Evolutionary conservation across 2,329 filamentous ascomycete genomes (phyloP).

Genomic region (Thyridium curvatum): DNA sequence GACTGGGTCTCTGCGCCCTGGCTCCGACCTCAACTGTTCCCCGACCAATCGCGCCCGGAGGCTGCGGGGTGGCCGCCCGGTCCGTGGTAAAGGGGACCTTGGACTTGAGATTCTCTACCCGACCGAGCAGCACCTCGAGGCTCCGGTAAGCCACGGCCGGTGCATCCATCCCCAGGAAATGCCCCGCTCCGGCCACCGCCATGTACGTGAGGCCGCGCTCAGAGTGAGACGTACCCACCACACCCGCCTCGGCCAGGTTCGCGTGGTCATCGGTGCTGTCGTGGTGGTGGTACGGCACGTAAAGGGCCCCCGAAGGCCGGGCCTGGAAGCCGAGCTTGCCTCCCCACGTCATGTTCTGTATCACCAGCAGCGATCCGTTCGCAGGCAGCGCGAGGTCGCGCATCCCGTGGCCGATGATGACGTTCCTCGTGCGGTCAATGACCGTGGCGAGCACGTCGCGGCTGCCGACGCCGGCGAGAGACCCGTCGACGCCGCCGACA

Average conservation of each 20-base stretch:
- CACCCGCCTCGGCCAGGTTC: slow-evolving; percentile 40
- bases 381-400: slow-evolving; percentile 62
- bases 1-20: too few species aligned
- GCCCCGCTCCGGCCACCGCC: slow-evolving; percentile 3
- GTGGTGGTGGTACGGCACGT: slow-evolving; percentile 60
- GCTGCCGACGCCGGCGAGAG: slow-evolving; percentile 25
- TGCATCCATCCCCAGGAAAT: slow-evolving; percentile 4
- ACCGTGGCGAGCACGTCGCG: slow-evolving; percentile 55
- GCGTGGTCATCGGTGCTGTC: slow-evolving; percentile 25
- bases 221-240: slow-evolving; percentile 61
- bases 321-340: slow-evolving; percentile 64
- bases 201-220: slow-evolving; percentile 69
- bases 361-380: slow-evolving; percentile 64
- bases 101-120: slow-evolving; percentile 5
- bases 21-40: background rate
- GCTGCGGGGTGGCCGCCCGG: background rate
- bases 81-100: slow-evolving; percentile 4
- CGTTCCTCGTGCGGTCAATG: slow-evolving; percentile 66
- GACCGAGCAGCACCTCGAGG: slow-evolving; percentile 6
- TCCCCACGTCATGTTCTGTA: slow-evolving; percentile 80
- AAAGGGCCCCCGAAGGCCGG: slow-evolving; percentile 56
- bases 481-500: slow-evolving; percentile 32
- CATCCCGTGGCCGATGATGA: slow-evolving; percentile 67
- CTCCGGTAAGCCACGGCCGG: slow-evolving; percentile 4
- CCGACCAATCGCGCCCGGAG: background rate